phyloP scores from a whole-genome alignment of 208 protist genomes.

The Angomonas ambiguus region DNA sequence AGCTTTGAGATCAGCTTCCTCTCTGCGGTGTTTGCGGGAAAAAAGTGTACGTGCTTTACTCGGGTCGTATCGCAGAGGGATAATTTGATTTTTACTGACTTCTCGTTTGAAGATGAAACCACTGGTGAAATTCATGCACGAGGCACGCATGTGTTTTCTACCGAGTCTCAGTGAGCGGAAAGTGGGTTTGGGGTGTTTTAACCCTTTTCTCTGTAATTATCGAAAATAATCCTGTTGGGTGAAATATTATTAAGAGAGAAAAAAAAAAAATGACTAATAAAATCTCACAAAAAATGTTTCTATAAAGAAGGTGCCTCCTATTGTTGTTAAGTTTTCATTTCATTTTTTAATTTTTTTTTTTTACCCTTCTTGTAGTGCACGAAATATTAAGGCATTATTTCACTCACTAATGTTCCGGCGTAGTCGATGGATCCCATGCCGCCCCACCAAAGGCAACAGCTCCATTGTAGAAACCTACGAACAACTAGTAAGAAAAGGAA shows the following conservation, averaged over 20 bases:
- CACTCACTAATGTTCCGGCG: background rate
- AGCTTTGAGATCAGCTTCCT: constrained; percentile 87
- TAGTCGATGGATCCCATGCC: background rate
- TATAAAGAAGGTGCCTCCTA: background rate
- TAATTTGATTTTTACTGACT: constrained; percentile 61
- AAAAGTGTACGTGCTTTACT: constrained; percentile 66
- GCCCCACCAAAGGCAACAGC: constrained; percentile 17
- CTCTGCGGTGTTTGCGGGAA: constrained; percentile 56
- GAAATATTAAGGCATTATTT: background rate
- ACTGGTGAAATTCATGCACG: constrained; percentile 57
- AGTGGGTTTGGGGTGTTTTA: too few relatives aligned
- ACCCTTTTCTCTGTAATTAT: background rate
- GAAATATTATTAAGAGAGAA: background rate
- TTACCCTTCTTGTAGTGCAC: constrained; percentile 1
- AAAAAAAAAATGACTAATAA: constrained; percentile 1
- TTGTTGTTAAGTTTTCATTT: too few relatives aligned
- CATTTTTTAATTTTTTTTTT: background rate
- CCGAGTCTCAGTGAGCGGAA: too few relatives aligned
- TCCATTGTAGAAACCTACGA: constrained; percentile 68
- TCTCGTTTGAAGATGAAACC: constrained; percentile 62
- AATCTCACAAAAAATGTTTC: background rate
- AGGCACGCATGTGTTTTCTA: constrained; percentile 72
- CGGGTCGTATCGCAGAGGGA: constrained; percentile 32
- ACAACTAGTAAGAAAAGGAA: constrained; percentile 57
- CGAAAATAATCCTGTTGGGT: background rate